These are phyloP conservation scores for Kalmanozyma brasiliensis DNA, from an alignment of 1,284 basidiomycete species.

Conservation along the genomic window DNA sequence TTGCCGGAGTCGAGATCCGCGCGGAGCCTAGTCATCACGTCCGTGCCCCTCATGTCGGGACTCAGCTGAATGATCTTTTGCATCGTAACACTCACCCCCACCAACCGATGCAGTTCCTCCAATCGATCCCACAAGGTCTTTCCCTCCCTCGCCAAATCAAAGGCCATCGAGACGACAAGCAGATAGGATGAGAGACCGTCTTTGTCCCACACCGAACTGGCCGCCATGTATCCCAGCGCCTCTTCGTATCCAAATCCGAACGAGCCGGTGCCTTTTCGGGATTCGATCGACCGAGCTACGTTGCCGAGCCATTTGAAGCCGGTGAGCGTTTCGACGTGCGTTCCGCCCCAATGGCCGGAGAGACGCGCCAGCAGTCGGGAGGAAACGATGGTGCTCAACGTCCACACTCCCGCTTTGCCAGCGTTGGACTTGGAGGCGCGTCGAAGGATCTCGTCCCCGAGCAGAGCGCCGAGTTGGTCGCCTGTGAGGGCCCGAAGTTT, in stretches of 20 bases:
- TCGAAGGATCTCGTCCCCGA: constrained; percentile 57
- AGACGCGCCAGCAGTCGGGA: constrained; percentile 52
- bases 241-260: constrained; percentile 63
- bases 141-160: constrained; percentile 39
- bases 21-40: constrained; percentile 55
- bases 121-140: constrained; percentile 59
- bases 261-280: constrained; percentile 35
- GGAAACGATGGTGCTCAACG: constrained; percentile 58
- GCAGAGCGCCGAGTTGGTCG: constrained; percentile 56
- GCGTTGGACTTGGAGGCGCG: constrained; percentile 29
- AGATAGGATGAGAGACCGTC: constrained; percentile 60
- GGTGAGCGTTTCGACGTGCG: constrained; percentile 57
- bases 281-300: constrained; percentile 47
- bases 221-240: constrained; percentile 61
- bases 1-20: constrained; percentile 39
- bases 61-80: constrained; percentile 59
- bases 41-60: constrained; percentile 49
- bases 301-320: constrained; percentile 65
- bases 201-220: constrained; percentile 59
- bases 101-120: constrained; percentile 53
- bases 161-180: constrained; percentile 52
- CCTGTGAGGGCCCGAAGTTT: constrained; percentile 54
- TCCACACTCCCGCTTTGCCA: constrained; percentile 33
- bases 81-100: constrained; percentile 53
- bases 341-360: constrained; percentile 41